These are phyloP conservation scores for Paramyrothecium sp. DNA, from an alignment of 2,329 filamentous ascomycete species.

Conservation along the genomic window DNA sequence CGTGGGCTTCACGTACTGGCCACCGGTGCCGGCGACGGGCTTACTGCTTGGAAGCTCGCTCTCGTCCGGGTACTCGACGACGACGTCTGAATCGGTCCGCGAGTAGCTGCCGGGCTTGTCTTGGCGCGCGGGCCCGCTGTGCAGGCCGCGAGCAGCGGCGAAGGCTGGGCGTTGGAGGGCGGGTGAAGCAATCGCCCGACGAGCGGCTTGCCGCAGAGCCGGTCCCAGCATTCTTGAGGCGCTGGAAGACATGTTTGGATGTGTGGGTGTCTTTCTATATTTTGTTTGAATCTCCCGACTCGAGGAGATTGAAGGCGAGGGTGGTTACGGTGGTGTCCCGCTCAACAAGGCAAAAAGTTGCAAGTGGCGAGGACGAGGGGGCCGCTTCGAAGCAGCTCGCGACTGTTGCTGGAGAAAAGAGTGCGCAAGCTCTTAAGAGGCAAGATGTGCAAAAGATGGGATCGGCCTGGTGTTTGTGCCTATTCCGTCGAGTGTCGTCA, in stretches of 20 bases:
- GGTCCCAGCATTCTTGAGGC: constrained; percentile 16
- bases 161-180: constrained; percentile 10
- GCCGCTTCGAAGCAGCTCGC: too few relatives aligned
- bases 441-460: too few relatives aligned
- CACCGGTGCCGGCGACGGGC: constrained; percentile 73
- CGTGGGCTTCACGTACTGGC: constrained; percentile 80
- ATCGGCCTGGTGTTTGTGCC: background rate
- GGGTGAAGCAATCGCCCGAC: constrained; percentile 15
- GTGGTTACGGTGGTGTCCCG: too few relatives aligned
- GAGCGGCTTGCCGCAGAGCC: constrained; percentile 24
- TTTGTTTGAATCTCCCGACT: background rate
- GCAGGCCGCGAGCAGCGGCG: constrained; percentile 25
- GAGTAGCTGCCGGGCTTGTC: constrained; percentile 65
- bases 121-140: constrained; percentile 29
- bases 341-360: too few relatives aligned
- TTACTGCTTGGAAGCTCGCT: constrained; percentile 68
- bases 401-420: background rate
- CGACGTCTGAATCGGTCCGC: constrained; percentile 75
- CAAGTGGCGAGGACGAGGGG: too few relatives aligned
- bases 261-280: constrained; percentile 3
- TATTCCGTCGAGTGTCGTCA: background rate
- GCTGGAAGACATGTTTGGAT: constrained; percentile 15
- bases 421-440: background rate
- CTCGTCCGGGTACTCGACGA: constrained; percentile 76
- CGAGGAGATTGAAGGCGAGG: too few relatives aligned